Base-by-base conservation (phyloP, 495 filamentous ascomycete genomes). In the Aspergillus carlsbadensis region DNA sequence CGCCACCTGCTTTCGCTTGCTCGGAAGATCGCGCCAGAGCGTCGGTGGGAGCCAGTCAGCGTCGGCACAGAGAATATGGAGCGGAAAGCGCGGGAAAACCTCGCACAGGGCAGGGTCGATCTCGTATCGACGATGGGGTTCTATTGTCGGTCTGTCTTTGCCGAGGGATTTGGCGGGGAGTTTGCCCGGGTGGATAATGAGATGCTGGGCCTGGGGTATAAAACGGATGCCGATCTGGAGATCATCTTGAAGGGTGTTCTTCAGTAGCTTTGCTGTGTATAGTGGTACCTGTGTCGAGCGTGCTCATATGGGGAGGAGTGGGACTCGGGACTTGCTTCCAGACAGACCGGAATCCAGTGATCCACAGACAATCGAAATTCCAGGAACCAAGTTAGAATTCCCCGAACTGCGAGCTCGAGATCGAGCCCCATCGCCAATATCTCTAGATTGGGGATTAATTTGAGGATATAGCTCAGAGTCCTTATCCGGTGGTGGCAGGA, bases 1-100 rank as follows among this genome's bases (percentile, higher is more conserved):
- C 14, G 39, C 15, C 20, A 47, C 15, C 31, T 62, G 6, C 36
- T 51, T 1, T 31, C 40, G 13, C 41, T 63, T 14, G 52, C 56
- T 11, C 21, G 22, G 36, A 46, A 42, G 33, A 39, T 59, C 13
- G 41, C 26, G 26, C 26, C 26, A 29, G 26, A 29, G 26, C 26
- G 26, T 8, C 26, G 17, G 1, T 57, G 52, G 14, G 60, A 52
- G 13, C 40, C 18, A 43, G 41, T 43, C 3, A 18, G n/a, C 17
- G 8, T 8, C 3, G 1, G 41, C 41, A 43, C 18, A 2, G 41
- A 24, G 18, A 18, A 43, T 22, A 22, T 43, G 41, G 18, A 43
- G 41, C 41, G 41, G 41, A 22, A 22, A 43, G 41, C 41, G 41
- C 41, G 41, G 41, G 13, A 43, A 24, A 22, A 22, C 10, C 26